phyloP scores from a whole-genome alignment of 2,329 filamentous ascomycete species.

The Xylariaceae sp. region DNA sequence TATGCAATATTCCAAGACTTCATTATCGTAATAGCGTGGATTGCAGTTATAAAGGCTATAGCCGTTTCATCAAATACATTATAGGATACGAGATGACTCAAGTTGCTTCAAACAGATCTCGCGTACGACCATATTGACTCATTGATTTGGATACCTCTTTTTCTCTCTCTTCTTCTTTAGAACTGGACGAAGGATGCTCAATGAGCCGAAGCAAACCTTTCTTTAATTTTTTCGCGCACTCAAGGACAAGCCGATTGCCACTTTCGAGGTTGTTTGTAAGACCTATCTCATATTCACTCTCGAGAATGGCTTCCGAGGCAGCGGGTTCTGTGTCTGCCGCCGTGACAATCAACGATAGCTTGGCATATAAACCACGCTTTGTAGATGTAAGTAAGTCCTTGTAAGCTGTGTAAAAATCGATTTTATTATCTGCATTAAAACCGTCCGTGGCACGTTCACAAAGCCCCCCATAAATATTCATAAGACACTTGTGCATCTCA shows the following conservation, averaged over 20 bases:
- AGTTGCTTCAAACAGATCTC: too few relatives aligned
- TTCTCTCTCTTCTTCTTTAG: background rate
- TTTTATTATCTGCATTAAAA: background rate
- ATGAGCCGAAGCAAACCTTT: conserved; percentile 27
- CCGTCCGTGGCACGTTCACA: background rate
- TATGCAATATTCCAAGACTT: too few relatives aligned
- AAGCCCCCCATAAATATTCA: background rate
- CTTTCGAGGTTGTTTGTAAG: conserved; percentile 16
- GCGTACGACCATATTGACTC: conserved; percentile 18
- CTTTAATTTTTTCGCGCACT: conserved; percentile 19
- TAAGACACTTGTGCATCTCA: background rate
- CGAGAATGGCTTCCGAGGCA: conserved; percentile 36
- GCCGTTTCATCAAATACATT: too few relatives aligned
- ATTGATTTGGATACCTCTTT: conserved; percentile 3
- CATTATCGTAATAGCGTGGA: too few relatives aligned
- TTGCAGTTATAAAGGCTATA: too few relatives aligned
- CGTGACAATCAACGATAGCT: conserved; percentile 14
- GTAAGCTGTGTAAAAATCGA: too few relatives aligned
- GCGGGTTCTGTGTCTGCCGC: conserved; percentile 28
- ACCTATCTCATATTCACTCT: conserved; percentile 24
- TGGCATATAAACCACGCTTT: conserved; percentile 57
- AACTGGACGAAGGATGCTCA: background rate
- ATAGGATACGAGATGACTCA: too few relatives aligned
- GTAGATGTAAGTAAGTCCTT: conserved; percentile 61
- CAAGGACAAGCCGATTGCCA: conserved; percentile 8